These are phyloP conservation scores for Diaporthe citrichinensis DNA, from an alignment of 2,329 filamentous ascomycete species.

Conservation along the genomic window DNA sequence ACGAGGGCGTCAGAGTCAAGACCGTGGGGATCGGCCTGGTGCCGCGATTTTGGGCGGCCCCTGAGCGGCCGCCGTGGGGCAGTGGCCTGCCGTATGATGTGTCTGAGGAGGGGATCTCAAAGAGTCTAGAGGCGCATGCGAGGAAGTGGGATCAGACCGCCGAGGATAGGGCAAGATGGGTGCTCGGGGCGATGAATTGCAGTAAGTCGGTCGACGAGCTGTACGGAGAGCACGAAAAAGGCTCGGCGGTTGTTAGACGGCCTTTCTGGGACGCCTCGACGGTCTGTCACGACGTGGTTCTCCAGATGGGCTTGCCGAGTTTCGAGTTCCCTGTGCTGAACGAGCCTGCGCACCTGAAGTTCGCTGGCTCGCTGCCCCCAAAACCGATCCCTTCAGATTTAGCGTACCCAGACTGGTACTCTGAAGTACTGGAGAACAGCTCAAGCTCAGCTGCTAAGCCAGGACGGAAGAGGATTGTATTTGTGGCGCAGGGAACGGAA, in stretches of 20 bases:
- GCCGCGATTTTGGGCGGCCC: slow-evolving; percentile 23
- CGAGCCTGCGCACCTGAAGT: slow-evolving; percentile 33
- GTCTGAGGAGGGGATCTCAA: slow-evolving; percentile 2
- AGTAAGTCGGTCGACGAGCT: slow-evolving; percentile 27
- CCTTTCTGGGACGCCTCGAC: slow-evolving; percentile 30
- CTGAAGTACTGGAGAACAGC: slow-evolving; percentile 54
- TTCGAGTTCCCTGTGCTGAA: slow-evolving; percentile 33
- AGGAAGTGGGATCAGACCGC: slow-evolving; percentile 23
- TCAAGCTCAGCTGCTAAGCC: slow-evolving; percentile 18
- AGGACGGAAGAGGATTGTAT: slow-evolving; percentile 56
- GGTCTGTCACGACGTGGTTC: slow-evolving; percentile 33
- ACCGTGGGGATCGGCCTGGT: slow-evolving; percentile 19
- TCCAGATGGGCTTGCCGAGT: slow-evolving; percentile 37
- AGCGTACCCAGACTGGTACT: slow-evolving; percentile 61
- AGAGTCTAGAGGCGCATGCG: not conserved
- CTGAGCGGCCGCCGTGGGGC: slow-evolving; percentile 34
- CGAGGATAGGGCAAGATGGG: slow-evolving; percentile 25
- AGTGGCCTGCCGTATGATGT: slow-evolving; percentile 30
- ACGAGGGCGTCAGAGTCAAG: not conserved
- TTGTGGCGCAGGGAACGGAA: slow-evolving; percentile 64
- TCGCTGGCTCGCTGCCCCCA: slow-evolving; percentile 48
- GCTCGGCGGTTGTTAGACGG: not conserved
- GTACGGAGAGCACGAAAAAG: not conserved
- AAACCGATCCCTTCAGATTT: slow-evolving; percentile 48
- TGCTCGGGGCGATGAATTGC: slow-evolving; percentile 34